Evolutionary conservation across 345 rosid species (phyloP), one percentile per base, ranked within the genome.

Genomic region (Pistacia atlantica): DNA sequence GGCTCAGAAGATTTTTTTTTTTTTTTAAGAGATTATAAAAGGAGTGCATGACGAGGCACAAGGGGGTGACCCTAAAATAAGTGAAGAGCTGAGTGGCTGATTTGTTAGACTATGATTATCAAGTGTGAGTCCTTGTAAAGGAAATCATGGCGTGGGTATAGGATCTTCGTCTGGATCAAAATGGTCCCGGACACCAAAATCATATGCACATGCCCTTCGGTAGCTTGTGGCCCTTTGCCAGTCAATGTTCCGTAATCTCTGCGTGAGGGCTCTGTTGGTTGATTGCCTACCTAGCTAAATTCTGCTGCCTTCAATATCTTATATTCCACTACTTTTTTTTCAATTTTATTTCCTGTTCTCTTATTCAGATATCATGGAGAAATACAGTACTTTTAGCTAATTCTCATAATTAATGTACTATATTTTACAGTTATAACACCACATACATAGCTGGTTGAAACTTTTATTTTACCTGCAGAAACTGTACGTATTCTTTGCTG

Each of bases 151-250:
- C 84, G 66, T 68, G 78, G 42, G 25, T 58, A 64, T 68, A 69
- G 79, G 87, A 78, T 80, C 83, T 67, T 80, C 73, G 20, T 68
- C 69, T 48, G 85, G 79, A 78, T 83, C 81, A 80, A 81, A 62
- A 80, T 81, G 88, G 90, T 81, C 90, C 90, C 86, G 56, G 66
- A 42, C 78, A 71, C 62, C 70, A 60, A 75, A 75, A 79, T 79
- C 66, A 60, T 74, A 46, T 60, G 90, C 87, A 87, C 88, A 82
- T 87, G 90, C 84, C 61, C 77, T 77, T 82, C 56, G 86, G 69
- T 80, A 74, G 80, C 73, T 85, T 80, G 84, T 87, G 90, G 88
- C 82, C 87, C 86, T 87, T 81, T 83, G 88, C 86, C 90, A 80
- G 86, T 82, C 85, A 86, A 83, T 69, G 71, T 65, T 76, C 79